Evolutionary conservation across 306 rosid genomes (phyloP).

Genomic region (Acacia melanoxylon): DNA sequence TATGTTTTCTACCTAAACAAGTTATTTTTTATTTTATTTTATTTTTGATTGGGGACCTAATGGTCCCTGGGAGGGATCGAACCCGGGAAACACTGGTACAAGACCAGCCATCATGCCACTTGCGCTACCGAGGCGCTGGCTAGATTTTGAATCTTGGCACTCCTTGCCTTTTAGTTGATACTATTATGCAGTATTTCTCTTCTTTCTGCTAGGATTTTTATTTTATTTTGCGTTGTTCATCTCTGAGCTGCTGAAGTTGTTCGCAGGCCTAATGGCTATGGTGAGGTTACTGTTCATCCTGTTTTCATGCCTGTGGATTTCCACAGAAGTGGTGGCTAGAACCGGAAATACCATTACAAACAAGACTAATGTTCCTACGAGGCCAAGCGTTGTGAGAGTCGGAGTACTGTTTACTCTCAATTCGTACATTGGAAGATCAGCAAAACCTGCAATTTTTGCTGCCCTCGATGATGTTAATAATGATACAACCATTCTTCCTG

Average conservation of each 20-base stretch:
- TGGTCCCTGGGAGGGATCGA: too few relatives aligned
- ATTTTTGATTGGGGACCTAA: too few relatives aligned
- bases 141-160: too few relatives aligned
- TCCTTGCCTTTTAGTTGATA: too few relatives aligned
- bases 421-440: conserved; percentile 69
- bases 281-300: conserved; percentile 33
- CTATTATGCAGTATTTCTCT: too few relatives aligned
- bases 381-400: conserved; percentile 53
- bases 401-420: conserved; percentile 63
- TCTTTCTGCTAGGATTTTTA: too few relatives aligned
- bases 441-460: conserved; percentile 54
- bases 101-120: too few relatives aligned
- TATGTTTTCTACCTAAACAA: conserved; percentile 8
- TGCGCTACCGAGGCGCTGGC: too few relatives aligned
- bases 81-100: too few relatives aligned
- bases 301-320: conserved; percentile 53
- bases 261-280: conserved; percentile 24
- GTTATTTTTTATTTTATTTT: too few relatives aligned
- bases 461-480: conserved; percentile 64
- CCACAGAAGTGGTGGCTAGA: conserved; percentile 48
- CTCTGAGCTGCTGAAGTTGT: conserved; percentile 27
- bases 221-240: background rate
- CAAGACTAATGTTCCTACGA: conserved; percentile 34
- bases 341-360: conserved; percentile 43
- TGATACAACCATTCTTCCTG: conserved; percentile 53